phyloP scores from a whole-genome alignment of 2,329 filamentous ascomycete species.

The Fusarium anguioides region DNA sequence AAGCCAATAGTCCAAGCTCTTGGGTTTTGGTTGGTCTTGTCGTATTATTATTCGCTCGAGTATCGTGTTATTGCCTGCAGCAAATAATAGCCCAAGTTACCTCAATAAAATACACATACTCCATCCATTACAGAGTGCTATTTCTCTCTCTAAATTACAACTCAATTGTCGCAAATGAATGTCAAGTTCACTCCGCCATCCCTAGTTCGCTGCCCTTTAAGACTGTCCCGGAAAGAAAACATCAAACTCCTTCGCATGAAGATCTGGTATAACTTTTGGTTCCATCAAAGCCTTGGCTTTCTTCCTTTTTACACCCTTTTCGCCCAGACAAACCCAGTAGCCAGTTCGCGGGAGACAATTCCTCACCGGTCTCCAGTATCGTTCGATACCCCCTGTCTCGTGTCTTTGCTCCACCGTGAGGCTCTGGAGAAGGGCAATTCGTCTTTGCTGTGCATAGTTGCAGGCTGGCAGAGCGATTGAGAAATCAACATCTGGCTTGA shows the following conservation, averaged over 20 bases:
- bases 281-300: background rate
- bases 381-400: constrained; percentile 24
- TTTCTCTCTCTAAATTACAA: no score
- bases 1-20: constrained; percentile 14
- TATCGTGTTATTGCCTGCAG: background rate
- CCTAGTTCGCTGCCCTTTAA: no score
- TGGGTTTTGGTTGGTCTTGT: constrained; percentile 7
- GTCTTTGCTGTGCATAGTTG: constrained; percentile 29
- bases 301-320: constrained; percentile 14
- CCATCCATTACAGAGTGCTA: no score
- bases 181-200: no score
- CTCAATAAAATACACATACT: no score
- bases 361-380: constrained; percentile 38
- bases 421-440: constrained; percentile 16
- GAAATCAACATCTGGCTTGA: constrained; percentile 33
- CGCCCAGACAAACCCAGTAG: constrained; percentile 46
- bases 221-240: background rate
- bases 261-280: background rate
- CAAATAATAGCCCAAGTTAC: no score
- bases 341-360: constrained; percentile 25
- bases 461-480: constrained; percentile 41
- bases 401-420: constrained; percentile 30
- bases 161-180: no score
- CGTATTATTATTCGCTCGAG: constrained; percentile 1
- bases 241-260: background rate